These are phyloP conservation scores for Canavalia gladiata DNA, from an alignment of 306 rosid species.

Conservation along the genomic window DNA sequence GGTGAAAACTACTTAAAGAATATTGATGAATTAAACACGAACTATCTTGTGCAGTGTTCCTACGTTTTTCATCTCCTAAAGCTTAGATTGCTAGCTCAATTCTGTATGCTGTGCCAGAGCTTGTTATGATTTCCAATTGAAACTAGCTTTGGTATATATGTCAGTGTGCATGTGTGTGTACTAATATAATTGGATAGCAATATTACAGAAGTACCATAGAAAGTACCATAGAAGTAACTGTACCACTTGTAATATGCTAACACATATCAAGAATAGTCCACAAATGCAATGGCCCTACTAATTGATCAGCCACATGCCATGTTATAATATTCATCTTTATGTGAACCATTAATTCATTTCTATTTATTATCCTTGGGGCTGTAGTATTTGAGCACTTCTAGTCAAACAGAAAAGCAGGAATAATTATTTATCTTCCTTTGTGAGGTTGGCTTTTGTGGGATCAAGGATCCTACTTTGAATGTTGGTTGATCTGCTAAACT, in stretches of 20 bases:
- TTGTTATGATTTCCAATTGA: conserved; percentile 32
- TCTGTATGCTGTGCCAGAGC: not conserved
- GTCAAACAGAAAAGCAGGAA: conserved; percentile 37
- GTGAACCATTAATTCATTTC: conserved; percentile 24
- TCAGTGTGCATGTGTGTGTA: not conserved
- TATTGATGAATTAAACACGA: conserved; percentile 36
- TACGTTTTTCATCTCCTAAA: conserved; percentile 23
- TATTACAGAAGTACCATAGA: conserved; percentile 48
- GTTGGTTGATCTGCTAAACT: conserved; percentile 29
- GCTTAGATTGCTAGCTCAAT: conserved; percentile 23
- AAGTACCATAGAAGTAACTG: conserved; percentile 58
- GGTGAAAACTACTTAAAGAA: conserved; percentile 42
- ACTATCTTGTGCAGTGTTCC: conserved; percentile 17
- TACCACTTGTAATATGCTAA: conserved; percentile 54
- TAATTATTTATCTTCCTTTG: conserved; percentile 39
- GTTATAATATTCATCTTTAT: conserved; percentile 42
- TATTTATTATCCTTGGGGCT: conserved; percentile 29
- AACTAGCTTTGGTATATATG: conserved; percentile 28
- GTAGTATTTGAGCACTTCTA: conserved; percentile 31
- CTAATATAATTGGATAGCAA: conserved; percentile 34
- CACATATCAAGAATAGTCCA: conserved; percentile 62
- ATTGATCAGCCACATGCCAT: conserved; percentile 59
- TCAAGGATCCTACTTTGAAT: conserved; percentile 32
- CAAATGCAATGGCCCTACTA: conserved; percentile 64
- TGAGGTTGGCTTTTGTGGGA: conserved; percentile 43